Conservation (phyloP, 129 eudicot species). For the Flaveria trinervia region DNA sequence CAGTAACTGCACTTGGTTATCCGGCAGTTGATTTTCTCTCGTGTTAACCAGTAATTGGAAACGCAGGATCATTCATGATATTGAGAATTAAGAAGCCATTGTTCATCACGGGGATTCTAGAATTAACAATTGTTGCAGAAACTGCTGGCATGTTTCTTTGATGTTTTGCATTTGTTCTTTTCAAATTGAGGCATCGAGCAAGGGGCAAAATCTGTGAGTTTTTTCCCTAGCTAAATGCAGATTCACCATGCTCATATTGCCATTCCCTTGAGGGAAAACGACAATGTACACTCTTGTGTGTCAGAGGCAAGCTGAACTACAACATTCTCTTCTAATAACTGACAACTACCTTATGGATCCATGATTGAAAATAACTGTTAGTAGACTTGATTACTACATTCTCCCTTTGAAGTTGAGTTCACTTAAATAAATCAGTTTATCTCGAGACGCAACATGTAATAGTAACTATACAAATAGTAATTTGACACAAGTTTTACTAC, state of each 20-base stretch:
- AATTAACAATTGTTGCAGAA: conserved; percentile 21
- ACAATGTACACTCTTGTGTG: no score
- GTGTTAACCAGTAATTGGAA: conserved; percentile 15
- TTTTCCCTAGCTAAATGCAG: conserved; percentile 28
- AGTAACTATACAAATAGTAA: no score
- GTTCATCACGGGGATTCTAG: conserved; percentile 35
- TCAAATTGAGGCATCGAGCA: conserved; percentile 9
- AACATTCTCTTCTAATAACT: no score
- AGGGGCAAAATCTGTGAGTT: conserved; percentile 15
- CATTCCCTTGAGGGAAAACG: conserved; percentile 8
- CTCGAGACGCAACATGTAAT: no score
- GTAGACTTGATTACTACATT: no score
- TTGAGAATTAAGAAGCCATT: conserved; percentile 30
- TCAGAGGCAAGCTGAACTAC: no score
- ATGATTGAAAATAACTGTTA: no score
- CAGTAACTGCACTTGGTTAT: conserved; percentile 9
- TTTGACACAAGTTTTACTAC: no score
- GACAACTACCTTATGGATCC: no score
- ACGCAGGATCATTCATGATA: conserved; percentile 38
- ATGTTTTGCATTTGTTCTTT: not conserved
- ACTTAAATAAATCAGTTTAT: no score
- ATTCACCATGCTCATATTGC: conserved; percentile 29
- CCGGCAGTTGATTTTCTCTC: conserved; percentile 3
- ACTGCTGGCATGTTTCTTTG: conserved; percentile 32
- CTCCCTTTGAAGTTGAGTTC: no score